Percentiles rank a stretch among this genome's conserved stretches.
These are phyloP conservation scores for Cutaneotrichosporon cyanovorans DNA, from an alignment of 1,284 basidiomycete species.

Conservation along the genomic window DNA sequence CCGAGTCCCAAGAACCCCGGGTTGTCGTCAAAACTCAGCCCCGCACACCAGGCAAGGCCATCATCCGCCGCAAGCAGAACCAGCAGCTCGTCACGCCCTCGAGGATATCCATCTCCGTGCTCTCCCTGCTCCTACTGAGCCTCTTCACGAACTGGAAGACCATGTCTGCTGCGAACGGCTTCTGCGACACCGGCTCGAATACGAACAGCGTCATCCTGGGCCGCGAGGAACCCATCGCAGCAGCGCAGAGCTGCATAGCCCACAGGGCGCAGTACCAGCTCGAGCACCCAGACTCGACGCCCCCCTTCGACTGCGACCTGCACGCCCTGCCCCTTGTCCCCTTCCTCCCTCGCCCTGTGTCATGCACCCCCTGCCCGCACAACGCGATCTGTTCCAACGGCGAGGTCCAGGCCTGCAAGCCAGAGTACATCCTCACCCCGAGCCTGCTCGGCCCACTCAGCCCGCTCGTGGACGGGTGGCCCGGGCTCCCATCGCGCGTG, in stretches of 20 bases:
- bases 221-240: conserved; percentile 42
- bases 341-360: conserved; percentile 54
- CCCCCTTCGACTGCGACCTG: conserved; percentile 25
- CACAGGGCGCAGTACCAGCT: conserved; percentile 21
- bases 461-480: conserved; percentile 59
- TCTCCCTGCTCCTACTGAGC: conserved; percentile 47
- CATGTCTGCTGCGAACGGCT: conserved; percentile 68
- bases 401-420: conserved; percentile 60
- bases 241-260: conserved; percentile 55
- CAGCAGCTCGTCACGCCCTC: conserved; percentile 9
- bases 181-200: conserved; percentile 61
- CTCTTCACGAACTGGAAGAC: conserved; percentile 45
- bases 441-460: conserved; percentile 29
- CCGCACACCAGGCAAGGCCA: conserved; percentile 7
- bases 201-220: conserved; percentile 56
- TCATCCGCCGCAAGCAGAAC: conserved; percentile 2
- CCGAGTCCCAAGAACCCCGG: not conserved
- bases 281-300: conserved; percentile 15
- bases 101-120: conserved; percentile 47
- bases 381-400: conserved; percentile 65
- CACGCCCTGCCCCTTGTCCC: conserved; percentile 51
- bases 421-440: conserved; percentile 58
- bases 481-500: conserved; percentile 67
- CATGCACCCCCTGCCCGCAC: conserved; percentile 77
- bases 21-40: not conserved